phyloP scores from a whole-genome alignment of 1,139 yeast genomes.

The Sugiyamaella xylanicola region DNA sequence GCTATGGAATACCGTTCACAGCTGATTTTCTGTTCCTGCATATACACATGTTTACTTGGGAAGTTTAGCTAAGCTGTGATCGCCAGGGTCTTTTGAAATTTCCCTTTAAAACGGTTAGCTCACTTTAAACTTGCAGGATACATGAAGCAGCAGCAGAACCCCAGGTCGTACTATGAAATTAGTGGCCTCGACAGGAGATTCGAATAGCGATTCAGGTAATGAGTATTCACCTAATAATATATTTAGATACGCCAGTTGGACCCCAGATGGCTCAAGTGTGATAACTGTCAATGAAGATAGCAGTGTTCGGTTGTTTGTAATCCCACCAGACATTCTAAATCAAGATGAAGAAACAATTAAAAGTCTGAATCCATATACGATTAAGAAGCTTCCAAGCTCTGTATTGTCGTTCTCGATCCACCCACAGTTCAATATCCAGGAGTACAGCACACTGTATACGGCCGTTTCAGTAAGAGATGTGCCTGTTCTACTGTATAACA shows the following conservation, averaged over 20 bases:
- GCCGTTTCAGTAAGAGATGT: constrained; percentile 34
- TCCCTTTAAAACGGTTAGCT: background rate
- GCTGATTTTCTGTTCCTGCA: background rate
- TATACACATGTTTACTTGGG: background rate
- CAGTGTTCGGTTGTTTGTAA: constrained; percentile 38
- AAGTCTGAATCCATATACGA: constrained; percentile 33
- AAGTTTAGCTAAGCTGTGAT: background rate
- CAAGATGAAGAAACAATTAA: constrained; percentile 10
- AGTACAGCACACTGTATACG: constrained; percentile 27
- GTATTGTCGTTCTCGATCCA: constrained; percentile 33
- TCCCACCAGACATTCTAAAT: constrained; percentile 35
- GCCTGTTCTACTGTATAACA: constrained; percentile 38
- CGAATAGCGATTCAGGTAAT: background rate
- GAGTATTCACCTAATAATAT: constrained; percentile 5
- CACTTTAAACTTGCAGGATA: constrained; percentile 8
- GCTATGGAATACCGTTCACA: too few species aligned
- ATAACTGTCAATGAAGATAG: constrained; percentile 38
- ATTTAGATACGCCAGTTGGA: constrained; percentile 34
- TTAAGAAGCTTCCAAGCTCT: constrained; percentile 32
- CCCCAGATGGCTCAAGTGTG: constrained; percentile 39
- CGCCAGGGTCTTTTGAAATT: constrained; percentile 5
- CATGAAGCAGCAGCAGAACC: background rate
- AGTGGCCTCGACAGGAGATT: constrained; percentile 11
- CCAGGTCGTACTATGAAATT: constrained; percentile 12
- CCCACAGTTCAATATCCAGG: constrained; percentile 34